A percentile compares a stretch with the other conserved stretches of the same genome.
phyloP scores from a whole-genome alignment of 2,329 filamentous ascomycete genomes.

The Pseudogymnoascus sp. region DNA sequence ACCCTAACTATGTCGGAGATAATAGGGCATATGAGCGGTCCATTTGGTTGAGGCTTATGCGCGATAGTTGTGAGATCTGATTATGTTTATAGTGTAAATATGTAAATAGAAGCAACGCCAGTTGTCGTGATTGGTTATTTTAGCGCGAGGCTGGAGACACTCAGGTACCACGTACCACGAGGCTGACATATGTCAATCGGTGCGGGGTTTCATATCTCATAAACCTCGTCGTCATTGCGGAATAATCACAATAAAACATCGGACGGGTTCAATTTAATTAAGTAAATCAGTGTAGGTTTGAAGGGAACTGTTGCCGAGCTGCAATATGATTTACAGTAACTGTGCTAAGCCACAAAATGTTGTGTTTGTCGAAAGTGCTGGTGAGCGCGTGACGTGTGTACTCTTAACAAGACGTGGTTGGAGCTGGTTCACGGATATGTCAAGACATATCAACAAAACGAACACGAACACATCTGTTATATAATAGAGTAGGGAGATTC shows the following conservation, averaged over 20 bases:
- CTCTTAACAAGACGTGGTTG: neutral
- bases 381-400: neutral
- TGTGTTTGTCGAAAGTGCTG: neutral
- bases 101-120: constrained; percentile 2
- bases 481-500: neutral
- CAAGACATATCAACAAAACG: neutral
- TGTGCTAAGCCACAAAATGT: neutral
- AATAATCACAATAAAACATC: neutral
- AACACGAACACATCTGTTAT: neutral
- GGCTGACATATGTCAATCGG: neutral
- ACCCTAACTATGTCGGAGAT: neutral
- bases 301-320: neutral
- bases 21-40: neutral
- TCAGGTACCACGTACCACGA: constrained; percentile 7
- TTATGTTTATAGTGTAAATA: constrained; percentile 6
- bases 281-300: neutral
- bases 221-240: neutral
- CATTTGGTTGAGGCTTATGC: neutral
- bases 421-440: neutral
- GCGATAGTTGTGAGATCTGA: neutral
- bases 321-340: neutral
- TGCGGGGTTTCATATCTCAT: neutral
- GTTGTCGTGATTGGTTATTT: constrained; percentile 1
- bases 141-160: neutral
- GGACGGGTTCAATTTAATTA: neutral